Evolutionary conservation across 768 basidiomycete genomes (phyloP).

Genomic region (Leccinum subgranulosum): DNA sequence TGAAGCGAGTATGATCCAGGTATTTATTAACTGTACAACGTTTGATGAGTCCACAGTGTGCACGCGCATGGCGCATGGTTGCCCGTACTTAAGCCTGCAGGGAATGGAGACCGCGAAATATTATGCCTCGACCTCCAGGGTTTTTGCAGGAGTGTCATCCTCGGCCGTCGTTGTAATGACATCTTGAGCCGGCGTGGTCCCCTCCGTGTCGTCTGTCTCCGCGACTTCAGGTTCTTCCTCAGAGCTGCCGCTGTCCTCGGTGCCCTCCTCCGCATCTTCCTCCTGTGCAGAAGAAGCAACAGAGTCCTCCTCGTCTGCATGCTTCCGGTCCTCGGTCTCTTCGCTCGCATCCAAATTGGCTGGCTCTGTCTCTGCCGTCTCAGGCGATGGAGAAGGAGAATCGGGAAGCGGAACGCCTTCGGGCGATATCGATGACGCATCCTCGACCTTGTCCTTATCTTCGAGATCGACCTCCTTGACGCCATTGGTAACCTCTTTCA

Average conservation of each 20-base stretch:
- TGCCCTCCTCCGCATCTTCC: conserved; percentile 2
- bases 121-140: conserved; percentile 22
- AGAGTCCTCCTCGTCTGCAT: conserved; percentile 18
- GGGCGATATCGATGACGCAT: conserved; percentile 17
- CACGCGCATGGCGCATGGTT: background rate
- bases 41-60: background rate
- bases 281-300: conserved; percentile 21
- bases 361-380: conserved; percentile 5
- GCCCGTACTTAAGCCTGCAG: conserved; percentile 27
- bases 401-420: conserved; percentile 39
- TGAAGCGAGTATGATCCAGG: conserved; percentile 6
- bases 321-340: conserved; percentile 11
- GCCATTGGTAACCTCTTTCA: conserved; percentile 69
- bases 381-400: conserved; percentile 30
- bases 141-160: conserved; percentile 8
- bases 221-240: conserved; percentile 2
- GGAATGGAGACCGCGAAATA: background rate
- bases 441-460: conserved; percentile 27
- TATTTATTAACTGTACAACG: conserved; percentile 4
- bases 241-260: background rate
- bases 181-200: conserved; percentile 3
- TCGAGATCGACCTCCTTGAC: conserved; percentile 68
- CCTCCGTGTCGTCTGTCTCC: conserved; percentile 3
- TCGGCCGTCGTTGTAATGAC: conserved; percentile 1
- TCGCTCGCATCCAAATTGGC: conserved; percentile 3